A percentile compares a stretch with the other conserved stretches of the same genome.
Evolutionary conservation across 352 stramenopile genomes (phyloP).

Genomic region (Globisporangium alternatum): DNA sequence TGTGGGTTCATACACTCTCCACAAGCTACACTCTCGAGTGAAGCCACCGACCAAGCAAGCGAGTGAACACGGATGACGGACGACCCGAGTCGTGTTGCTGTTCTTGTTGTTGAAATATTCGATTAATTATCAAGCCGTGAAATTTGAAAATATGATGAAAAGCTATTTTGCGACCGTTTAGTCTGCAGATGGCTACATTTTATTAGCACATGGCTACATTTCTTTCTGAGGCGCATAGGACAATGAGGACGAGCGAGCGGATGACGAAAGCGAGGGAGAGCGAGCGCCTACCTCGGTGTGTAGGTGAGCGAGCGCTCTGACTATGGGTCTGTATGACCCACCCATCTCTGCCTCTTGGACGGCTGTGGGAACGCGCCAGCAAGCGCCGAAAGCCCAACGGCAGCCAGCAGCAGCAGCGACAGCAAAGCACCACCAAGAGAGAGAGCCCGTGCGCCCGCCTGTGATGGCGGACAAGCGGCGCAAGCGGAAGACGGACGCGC

Average conservation of each 20-base stretch:
- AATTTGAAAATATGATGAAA: neutral
- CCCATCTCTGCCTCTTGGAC: neutral
- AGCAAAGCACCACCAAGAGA: conserved; percentile 7
- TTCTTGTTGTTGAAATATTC: too few species aligned
- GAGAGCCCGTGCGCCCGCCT: conserved; percentile 6
- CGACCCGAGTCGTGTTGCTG: too few species aligned
- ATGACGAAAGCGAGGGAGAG: neutral
- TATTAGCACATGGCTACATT: neutral
- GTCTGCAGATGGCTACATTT: conserved; percentile 2
- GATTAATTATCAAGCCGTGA: too few species aligned
- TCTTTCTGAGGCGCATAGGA: neutral
- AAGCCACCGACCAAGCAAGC: too few species aligned
- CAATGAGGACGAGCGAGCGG: conserved; percentile 1
- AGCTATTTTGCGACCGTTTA: neutral
- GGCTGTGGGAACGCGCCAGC: neutral
- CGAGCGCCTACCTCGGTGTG: neutral
- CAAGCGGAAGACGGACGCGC: conserved; percentile 25
- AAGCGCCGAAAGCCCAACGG: neutral
- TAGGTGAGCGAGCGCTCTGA: neutral
- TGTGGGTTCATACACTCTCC: too few species aligned
- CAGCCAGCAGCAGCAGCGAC: neutral
- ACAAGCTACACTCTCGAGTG: too few species aligned
- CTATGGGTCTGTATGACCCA: neutral
- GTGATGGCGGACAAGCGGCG: conserved; percentile 40
- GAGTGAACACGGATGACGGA: too few species aligned